These are phyloP conservation scores for Emmonsia crescens DNA, from an alignment of 2,329 filamentous ascomycete species.

Conservation along the genomic window DNA sequence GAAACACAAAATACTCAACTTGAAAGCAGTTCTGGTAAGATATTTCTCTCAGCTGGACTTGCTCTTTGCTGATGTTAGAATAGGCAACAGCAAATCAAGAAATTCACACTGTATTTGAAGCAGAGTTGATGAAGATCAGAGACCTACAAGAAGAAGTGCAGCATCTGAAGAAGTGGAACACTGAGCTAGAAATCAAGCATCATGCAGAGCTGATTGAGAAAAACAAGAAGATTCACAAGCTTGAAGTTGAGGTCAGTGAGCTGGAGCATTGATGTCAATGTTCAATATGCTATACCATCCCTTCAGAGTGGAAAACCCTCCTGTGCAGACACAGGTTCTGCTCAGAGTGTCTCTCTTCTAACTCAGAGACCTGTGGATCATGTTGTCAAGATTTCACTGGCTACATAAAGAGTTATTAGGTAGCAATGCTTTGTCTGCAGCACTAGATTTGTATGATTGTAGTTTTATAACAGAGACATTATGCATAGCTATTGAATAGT, in stretches of 20 bases:
- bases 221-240: background rate
- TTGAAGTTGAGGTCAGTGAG: constrained; percentile 1
- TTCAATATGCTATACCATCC: constrained; percentile 3
- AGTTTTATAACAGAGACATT: no score
- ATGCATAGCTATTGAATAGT: no score
- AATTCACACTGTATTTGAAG: constrained; percentile 6
- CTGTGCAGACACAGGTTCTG: constrained; percentile 5
- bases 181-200: constrained; percentile 5
- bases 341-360: constrained; percentile 2
- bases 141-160: constrained; percentile 5
- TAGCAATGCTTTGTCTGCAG: no score
- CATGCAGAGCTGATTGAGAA: constrained; percentile 5
- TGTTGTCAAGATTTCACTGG: constrained; percentile 3
- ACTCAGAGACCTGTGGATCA: constrained; percentile 1
- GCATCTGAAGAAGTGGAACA: constrained; percentile 3
- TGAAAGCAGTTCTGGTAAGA: constrained; percentile 3
- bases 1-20: constrained; percentile 5
- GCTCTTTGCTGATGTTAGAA: constrained; percentile 5
- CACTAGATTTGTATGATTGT: no score
- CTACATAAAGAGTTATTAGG: constrained; percentile 3
- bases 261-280: constrained; percentile 5
- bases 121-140: background rate
- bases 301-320: constrained; percentile 1
- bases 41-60: constrained; percentile 2
- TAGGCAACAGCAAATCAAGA: background rate